Evolutionary conservation across 306 rosid species (phyloP).

Genomic region (Senna tora): DNA sequence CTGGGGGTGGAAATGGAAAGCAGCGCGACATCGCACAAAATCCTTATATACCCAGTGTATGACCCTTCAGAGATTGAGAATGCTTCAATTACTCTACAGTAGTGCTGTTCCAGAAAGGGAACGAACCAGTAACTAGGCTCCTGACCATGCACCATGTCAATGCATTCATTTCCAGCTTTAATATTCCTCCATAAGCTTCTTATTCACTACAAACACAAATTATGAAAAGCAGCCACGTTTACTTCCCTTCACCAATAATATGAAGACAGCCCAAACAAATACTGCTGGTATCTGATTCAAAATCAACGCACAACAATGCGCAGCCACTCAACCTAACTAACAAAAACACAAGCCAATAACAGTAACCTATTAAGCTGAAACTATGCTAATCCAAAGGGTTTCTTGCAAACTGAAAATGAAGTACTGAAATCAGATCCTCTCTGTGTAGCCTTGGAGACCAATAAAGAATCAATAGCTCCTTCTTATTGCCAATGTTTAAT

Average conservation of each 20-base stretch:
- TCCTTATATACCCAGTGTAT: constrained; percentile 48
- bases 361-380: constrained; percentile 39
- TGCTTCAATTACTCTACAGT: constrained; percentile 56
- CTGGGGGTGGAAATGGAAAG: constrained; percentile 96
- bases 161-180: constrained; percentile 79
- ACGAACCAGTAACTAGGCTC: constrained; percentile 80
- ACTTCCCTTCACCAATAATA: constrained; percentile 38
- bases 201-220: constrained; percentile 47
- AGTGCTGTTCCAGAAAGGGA: constrained; percentile 65
- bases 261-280: constrained; percentile 36
- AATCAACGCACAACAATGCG: constrained; percentile 33
- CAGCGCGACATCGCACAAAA: constrained; percentile 99
- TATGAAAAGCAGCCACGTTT: constrained; percentile 41
- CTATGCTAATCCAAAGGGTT: constrained; percentile 55
- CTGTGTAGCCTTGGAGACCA: constrained; percentile 43
- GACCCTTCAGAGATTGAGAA: constrained; percentile 54
- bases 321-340: constrained; percentile 41
- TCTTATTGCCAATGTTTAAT: constrained; percentile 37
- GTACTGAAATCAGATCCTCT: constrained; percentile 49
- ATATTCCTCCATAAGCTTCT: constrained; percentile 61
- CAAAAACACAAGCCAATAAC: constrained; percentile 36
- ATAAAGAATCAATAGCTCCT: constrained; percentile 52
- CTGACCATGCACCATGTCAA: constrained; percentile 99
- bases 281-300: constrained; percentile 38
- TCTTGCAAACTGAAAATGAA: constrained; percentile 52